Evolutionary conservation across 768 basidiomycete species (phyloP).

Genomic region (Pleurotus sapidus): DNA sequence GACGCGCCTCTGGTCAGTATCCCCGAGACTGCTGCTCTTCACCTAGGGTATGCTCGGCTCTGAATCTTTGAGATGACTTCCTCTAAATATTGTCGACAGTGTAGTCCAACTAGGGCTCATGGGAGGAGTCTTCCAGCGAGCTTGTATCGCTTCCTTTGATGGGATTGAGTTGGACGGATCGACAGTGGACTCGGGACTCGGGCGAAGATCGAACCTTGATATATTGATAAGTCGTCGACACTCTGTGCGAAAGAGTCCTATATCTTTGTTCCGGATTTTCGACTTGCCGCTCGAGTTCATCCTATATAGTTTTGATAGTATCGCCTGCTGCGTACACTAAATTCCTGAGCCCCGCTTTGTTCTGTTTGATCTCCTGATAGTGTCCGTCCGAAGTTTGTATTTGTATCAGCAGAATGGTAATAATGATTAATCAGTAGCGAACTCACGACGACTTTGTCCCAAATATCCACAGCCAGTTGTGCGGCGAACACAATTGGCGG

Average conservation of each 20-base stretch:
- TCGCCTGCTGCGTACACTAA: neutral
- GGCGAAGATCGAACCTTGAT: neutral
- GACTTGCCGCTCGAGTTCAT: neutral
- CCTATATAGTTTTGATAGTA: neutral
- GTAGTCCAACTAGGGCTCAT: too few species aligned
- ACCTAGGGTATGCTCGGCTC: too few species aligned
- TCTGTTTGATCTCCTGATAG: neutral
- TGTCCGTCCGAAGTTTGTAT: neutral
- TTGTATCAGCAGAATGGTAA: neutral
- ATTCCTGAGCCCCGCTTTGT: neutral
- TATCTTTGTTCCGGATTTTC: neutral
- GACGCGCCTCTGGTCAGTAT: too few species aligned
- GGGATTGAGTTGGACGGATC: too few species aligned
- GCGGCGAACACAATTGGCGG: neutral
- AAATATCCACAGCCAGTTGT: neutral
- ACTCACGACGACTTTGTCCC: neutral
- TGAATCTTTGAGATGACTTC: too few species aligned
- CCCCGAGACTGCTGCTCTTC: too few species aligned
- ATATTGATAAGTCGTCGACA: neutral
- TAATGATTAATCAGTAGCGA: neutral
- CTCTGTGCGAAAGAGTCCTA: neutral
- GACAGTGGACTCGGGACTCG: too few species aligned
- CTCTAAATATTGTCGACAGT: too few species aligned
- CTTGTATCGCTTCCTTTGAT: too few species aligned
- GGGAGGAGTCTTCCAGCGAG: too few species aligned